Base-by-base conservation (phyloP, 495 filamentous ascomycete genomes). In the Annulohypoxylon stygium region DNA sequence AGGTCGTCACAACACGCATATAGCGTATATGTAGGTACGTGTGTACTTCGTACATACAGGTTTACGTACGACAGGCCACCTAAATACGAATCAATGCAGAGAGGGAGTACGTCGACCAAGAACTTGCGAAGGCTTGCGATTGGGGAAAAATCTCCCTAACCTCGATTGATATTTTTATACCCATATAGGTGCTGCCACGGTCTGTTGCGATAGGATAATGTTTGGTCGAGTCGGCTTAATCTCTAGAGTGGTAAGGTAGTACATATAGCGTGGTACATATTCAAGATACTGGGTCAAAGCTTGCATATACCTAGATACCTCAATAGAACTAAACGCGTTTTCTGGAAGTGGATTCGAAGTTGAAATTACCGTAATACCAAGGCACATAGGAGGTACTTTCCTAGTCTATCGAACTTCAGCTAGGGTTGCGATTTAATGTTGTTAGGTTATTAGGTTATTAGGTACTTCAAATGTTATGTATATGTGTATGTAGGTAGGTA, bases 81-180 rank as follows among this genome's bases (percentile, higher is more conserved):
- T 47, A 25, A 67, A 74, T 74, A 70, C 67, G 67, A 74, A 65
- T 51, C 33, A 37, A 11, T 61, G 58, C 58, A 70, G 26, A 57
- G 30, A 30, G 30, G 30, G 63, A 14, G 25, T 37, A 50, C 11
- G 7, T 33, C 12, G 36, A 12, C 33, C 34, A 20, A 34, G 48
- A 33, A 54, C 30, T 23, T 70, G 47, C 25, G 39, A 39, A 50
- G n/a, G 25, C 51, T 12, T 36, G 18, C 41, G n/a, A 20, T 51
- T 58, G 25, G 41, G 34, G 47, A 36, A 37, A 57, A 57, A 36
- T 14, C 11, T 54, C 14, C 30, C 26, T 30, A 34, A 16, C 23
- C 34, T 65, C 61, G 36, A 65, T 39, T 20, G 14, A 26, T 54
- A 39, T 48, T 30, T 45, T 67, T 41, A 39, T 43, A 48, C 58